Conservation (phyloP, 768 basidiomycete genomes). For the Coprinopsis cinerea region DNA sequence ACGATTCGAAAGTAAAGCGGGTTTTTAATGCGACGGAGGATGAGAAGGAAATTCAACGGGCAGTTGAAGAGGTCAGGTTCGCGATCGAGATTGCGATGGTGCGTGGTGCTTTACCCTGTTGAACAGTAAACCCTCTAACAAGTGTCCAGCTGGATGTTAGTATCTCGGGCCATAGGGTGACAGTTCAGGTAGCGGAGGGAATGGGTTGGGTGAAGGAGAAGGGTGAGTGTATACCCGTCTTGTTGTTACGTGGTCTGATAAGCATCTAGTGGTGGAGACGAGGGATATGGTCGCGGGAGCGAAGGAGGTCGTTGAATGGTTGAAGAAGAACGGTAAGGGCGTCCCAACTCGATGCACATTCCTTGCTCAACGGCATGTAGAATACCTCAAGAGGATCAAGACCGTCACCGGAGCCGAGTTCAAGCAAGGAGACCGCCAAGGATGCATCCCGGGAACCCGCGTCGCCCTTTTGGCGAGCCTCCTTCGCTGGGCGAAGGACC, state of each 20-base stretch:
- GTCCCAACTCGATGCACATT: neutral
- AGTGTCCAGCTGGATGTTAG: neutral
- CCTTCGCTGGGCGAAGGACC: neutral
- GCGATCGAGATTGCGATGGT: constrained; percentile 4
- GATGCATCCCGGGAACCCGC: neutral
- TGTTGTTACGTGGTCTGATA: neutral
- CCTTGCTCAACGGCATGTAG: neutral
- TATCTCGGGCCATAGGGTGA: neutral
- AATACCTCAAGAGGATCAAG: neutral
- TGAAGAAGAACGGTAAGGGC: neutral
- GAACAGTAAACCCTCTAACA: no score
- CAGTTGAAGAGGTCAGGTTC: neutral
- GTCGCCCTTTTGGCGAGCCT: neutral
- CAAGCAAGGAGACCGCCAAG: neutral
- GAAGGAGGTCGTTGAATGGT: neutral
- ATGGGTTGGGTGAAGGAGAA: constrained; percentile 1
- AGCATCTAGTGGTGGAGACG: neutral
- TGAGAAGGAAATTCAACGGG: neutral
- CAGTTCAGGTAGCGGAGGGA: neutral
- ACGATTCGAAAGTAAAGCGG: neutral
- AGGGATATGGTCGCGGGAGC: neutral
- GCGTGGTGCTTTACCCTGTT: neutral
- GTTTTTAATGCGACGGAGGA: constrained; percentile 24
- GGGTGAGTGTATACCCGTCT: neutral
- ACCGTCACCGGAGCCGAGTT: neutral